Evolutionary conservation across 2,329 filamentous ascomycete species (phyloP), one percentile per base, ranked within the genome.

Genomic region (Helicocarpus griseus): DNA sequence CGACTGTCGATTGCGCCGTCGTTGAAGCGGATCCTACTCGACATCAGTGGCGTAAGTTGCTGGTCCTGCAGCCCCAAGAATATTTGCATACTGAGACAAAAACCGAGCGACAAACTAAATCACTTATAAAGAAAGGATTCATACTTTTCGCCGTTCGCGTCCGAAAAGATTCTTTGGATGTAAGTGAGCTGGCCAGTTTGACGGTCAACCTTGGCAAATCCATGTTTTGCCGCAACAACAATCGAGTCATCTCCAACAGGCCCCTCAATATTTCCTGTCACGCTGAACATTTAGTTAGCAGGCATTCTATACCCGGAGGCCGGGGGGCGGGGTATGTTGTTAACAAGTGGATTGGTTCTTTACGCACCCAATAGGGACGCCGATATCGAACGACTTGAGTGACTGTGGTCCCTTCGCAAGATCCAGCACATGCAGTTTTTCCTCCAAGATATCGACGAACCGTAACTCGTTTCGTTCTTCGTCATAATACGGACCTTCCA

Each of bases 1-100:
- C 83, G 77, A 24, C 82, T 83, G 63, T 95, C 89, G 48, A 87
- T 82, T 4, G 82, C 85, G 44, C 89, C 89, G 63, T 95, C 90
- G 64, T 95, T 95, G 67, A 77, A 77, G 50, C 85, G 74, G 70
- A 73, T 73, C 43, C 70, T 78, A 57, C 24, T 35, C 29, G n/a
- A n/a, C n/a, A 35, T 14, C 33, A n/a, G 5, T n/a, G 1, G 13
- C 6, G 33, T 35, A n/a, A 35, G 33, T 4, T 6, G 13, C n/a
- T n/a, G n/a, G n/a, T 17, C 19, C 13, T n/a, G 33, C 17, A 21
- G 6, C 36, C 14, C 17, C 36, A 22, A 22, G 22, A 39, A 5
- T 68, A 51, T 73, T 68, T 35, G 69, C 69, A 61, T 74, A 29
- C 17, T 29, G 13, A 44, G n/a, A 28, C n/a, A 14, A 28, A 14